A percentile compares a stretch with the other conserved stretches of the same genome.
phyloP scores from a whole-genome alignment of 2,329 filamentous ascomycete genomes.

The Aspergillus sp. region DNA sequence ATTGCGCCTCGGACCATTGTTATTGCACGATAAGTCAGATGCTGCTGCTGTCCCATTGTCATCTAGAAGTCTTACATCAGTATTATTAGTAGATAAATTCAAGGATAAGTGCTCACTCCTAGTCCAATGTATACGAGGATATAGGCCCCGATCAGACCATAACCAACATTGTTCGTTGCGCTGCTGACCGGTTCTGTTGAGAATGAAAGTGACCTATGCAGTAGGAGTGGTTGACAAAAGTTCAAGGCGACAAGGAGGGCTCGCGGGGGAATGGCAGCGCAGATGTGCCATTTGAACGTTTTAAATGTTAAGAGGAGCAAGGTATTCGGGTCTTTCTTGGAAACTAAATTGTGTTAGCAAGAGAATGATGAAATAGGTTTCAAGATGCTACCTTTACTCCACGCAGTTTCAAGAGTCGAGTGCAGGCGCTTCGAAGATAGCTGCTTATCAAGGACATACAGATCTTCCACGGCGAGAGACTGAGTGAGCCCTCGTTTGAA shows the following conservation, averaged over 20 bases:
- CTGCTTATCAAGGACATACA: slow-evolving; percentile 48
- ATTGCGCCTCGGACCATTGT: slow-evolving; percentile 46
- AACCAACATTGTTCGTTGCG: slow-evolving; percentile 36
- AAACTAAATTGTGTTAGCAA: slow-evolving; percentile 24
- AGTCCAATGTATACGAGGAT: slow-evolving; percentile 44
- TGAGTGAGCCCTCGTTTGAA: slow-evolving; percentile 51
- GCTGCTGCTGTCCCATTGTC: slow-evolving; percentile 42
- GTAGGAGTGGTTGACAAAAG: slow-evolving; percentile 39
- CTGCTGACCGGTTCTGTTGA: slow-evolving; percentile 29
- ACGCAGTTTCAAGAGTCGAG: slow-evolving; percentile 36
- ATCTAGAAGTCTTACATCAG: slow-evolving; percentile 25
- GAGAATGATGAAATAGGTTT: neutral
- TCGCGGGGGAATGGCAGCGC: slow-evolving; percentile 33
- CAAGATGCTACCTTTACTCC: slow-evolving; percentile 38
- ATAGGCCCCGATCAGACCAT: slow-evolving; percentile 47
- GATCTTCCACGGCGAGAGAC: slow-evolving; percentile 44
- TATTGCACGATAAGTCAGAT: slow-evolving; percentile 44
- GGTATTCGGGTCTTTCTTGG: slow-evolving; percentile 26
- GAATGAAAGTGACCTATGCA: slow-evolving; percentile 38
- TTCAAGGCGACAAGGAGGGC: slow-evolving; percentile 37
- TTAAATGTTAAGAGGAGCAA: slow-evolving; percentile 32
- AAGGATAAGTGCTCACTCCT: slow-evolving; percentile 31
- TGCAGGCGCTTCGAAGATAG: slow-evolving; percentile 44
- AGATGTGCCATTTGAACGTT: slow-evolving; percentile 34
- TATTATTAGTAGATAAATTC: neutral